Conservation (phyloP, 2,329 filamentous ascomycete genomes). For the Xylariomycetidae sp. region DNA sequence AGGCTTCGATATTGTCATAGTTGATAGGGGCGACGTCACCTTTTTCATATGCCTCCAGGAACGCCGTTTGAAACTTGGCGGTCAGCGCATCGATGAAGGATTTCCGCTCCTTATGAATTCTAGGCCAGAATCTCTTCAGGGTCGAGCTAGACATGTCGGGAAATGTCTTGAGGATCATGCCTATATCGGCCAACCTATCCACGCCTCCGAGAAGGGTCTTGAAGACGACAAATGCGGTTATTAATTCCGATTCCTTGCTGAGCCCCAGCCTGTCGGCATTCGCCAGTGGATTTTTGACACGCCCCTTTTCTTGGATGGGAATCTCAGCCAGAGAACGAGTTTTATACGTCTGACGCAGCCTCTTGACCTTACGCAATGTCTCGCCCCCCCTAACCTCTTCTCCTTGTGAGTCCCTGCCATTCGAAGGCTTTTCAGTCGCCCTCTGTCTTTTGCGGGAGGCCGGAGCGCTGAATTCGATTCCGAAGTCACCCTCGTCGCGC, state of each 20-base stretch:
- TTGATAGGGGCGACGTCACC: conserved; percentile 58
- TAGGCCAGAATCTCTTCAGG: conserved; percentile 52
- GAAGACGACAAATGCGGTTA: conserved; percentile 55
- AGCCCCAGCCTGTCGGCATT: conserved; percentile 29
- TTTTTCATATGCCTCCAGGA: conserved; percentile 61
- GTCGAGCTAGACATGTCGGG: conserved; percentile 47
- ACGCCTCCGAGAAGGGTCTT: conserved; percentile 56
- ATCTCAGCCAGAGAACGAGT: conserved; percentile 23
- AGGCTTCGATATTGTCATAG: conserved; percentile 57
- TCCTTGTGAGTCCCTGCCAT: too few species aligned
- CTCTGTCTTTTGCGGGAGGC: too few species aligned
- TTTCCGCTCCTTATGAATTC: conserved; percentile 45
- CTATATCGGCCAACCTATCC: conserved; percentile 57
- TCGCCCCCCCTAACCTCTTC: too few species aligned
- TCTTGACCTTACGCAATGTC: too few species aligned
- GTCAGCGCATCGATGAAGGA: conserved; percentile 53
- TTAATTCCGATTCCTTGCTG: conserved; percentile 42
- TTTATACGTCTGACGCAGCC: too few species aligned
- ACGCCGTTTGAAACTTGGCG: conserved; percentile 59
- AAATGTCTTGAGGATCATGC: conserved; percentile 51
- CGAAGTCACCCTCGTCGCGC: too few species aligned
- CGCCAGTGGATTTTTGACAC: conserved; percentile 28
- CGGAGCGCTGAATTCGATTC: too few species aligned
- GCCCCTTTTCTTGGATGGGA: conserved; percentile 23
- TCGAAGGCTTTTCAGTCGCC: too few species aligned